Evolutionary conservation across 495 filamentous ascomycete genomes (phyloP).

Genomic region (Neurospora cerealis): DNA sequence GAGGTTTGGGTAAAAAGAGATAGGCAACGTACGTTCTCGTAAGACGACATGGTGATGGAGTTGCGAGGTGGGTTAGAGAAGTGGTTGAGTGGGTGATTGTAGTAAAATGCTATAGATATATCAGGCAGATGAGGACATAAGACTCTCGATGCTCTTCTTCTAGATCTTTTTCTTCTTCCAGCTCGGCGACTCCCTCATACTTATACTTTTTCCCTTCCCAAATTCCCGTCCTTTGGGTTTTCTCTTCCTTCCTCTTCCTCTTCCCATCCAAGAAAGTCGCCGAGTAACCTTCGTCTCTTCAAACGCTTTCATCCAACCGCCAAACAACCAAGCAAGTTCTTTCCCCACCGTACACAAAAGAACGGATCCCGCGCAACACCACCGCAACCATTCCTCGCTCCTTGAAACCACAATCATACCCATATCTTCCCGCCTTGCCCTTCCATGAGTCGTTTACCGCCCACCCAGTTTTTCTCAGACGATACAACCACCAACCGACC

Average conservation of each 20-base stretch:
- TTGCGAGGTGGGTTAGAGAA: not conserved
- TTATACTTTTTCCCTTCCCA: not conserved
- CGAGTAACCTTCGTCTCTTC: not conserved
- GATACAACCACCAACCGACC: not conserved
- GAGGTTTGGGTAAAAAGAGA: not conserved
- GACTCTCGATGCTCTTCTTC: not conserved
- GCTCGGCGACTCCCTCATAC: not conserved
- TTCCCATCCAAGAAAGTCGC: not conserved
- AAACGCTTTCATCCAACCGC: not conserved
- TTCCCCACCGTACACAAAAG: not conserved
- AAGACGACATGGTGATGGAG: not conserved
- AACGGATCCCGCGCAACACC: not conserved
- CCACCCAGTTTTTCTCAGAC: not conserved
- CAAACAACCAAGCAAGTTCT: not conserved
- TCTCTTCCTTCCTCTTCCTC: not conserved
- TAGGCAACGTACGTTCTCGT: not conserved
- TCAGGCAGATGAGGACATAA: not conserved
- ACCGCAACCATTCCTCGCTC: not conserved
- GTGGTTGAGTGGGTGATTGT: not conserved
- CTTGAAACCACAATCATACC: not conserved
- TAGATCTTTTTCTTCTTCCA: not conserved
- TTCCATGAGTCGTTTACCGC: not conserved
- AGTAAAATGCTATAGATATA: not conserved
- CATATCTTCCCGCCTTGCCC: not conserved
- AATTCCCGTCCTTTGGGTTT: not conserved